phyloP scores from a whole-genome alignment of 1,284 basidiomycete species.

The Golubevia sp. region DNA sequence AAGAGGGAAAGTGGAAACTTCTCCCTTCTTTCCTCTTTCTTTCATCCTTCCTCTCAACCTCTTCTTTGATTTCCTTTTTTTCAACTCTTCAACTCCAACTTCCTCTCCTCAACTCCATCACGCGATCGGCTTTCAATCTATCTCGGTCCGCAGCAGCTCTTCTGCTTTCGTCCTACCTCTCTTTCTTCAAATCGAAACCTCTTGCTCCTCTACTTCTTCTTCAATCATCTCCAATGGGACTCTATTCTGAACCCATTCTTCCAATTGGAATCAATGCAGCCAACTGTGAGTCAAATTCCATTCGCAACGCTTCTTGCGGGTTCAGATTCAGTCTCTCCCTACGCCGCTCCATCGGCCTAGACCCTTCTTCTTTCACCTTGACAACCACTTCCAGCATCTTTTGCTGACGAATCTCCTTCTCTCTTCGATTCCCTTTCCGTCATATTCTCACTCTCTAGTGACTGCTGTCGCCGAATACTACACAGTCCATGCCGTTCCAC shows the following conservation, averaged over 20 bases:
- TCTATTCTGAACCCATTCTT: conserved; percentile 29
- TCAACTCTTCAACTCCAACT: too few species aligned
- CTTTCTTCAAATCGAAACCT: neutral
- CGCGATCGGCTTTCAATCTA: too few species aligned
- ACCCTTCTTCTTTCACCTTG: neutral
- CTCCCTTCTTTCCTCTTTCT: too few species aligned
- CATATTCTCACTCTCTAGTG: too few species aligned
- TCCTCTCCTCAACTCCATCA: too few species aligned
- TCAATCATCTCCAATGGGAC: conserved; percentile 6
- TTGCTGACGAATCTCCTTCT: conserved; percentile 7
- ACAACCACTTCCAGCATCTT: neutral
- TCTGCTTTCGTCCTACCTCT: too few species aligned
- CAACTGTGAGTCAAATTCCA: conserved; percentile 3
- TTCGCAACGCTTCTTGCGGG: neutral
- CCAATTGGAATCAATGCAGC: conserved; percentile 12
- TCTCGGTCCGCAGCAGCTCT: too few species aligned
- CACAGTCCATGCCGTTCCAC: conserved; percentile 31
- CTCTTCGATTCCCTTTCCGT: neutral
- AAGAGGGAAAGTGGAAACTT: too few species aligned
- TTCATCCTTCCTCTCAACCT: too few species aligned
- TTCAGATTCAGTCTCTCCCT: neutral
- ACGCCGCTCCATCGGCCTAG: neutral
- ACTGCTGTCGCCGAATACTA: conserved; percentile 43
- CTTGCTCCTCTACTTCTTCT: neutral
- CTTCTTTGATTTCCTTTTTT: too few species aligned